These are phyloP conservation scores for Colletotrichum australisinense DNA, from an alignment of 2,329 filamentous ascomycete genomes.

Conservation along the genomic window DNA sequence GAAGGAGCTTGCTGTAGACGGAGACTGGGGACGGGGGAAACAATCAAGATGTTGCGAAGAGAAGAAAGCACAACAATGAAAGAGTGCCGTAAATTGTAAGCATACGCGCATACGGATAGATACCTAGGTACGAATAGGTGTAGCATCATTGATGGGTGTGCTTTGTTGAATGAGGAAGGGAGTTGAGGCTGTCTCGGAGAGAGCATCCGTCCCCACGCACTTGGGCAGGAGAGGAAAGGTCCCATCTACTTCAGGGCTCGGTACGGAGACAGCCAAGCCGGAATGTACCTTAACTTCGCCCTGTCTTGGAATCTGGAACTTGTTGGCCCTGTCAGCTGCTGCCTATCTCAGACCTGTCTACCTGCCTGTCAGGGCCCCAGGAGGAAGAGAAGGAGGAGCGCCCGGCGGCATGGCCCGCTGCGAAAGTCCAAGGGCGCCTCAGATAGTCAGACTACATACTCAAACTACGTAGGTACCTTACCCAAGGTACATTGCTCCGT, in stretches of 20 bases:
- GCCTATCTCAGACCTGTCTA: not conserved
- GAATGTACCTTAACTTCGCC: not conserved
- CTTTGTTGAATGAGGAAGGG: not conserved
- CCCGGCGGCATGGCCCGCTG: not conserved
- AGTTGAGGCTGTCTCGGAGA: not conserved
- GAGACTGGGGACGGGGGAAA: not conserved
- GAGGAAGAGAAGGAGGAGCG: not conserved
- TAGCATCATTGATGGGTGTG: too few species aligned
- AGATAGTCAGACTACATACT: too few species aligned
- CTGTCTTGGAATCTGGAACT: not conserved
- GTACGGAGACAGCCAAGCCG: not conserved
- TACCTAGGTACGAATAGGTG: too few species aligned
- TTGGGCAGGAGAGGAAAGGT: not conserved
- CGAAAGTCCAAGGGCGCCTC: not conserved
- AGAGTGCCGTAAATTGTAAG: too few species aligned
- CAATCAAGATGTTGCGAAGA: not conserved
- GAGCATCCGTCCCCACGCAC: not conserved
- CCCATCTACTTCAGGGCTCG: not conserved
- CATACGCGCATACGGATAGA: too few species aligned
- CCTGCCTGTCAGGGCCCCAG: too few species aligned
- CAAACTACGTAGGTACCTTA: too few species aligned
- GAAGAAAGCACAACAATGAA: not conserved
- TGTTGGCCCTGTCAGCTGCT: not conserved
- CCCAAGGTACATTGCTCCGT: too few species aligned
- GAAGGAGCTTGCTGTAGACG: not conserved